Percentiles rank a stretch among this genome's conserved stretches.
Conservation (phyloP, 192 early-diverging fungal genomes). For the Coemansia sp. region DNA sequence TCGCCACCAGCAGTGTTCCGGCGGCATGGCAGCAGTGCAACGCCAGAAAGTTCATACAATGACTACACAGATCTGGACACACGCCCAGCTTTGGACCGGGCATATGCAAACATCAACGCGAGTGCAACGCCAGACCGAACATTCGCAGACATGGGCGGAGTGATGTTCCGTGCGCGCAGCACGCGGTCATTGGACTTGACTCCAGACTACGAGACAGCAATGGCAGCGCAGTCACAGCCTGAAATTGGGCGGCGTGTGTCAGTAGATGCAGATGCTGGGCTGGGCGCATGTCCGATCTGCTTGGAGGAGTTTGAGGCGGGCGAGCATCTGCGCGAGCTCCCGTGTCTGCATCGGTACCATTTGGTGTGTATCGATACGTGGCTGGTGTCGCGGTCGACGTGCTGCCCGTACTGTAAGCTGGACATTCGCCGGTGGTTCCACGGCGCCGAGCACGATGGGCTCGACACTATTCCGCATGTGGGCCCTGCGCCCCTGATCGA, state of each 20-base stretch:
- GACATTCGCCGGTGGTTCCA: slow-evolving; percentile 53
- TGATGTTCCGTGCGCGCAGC: slow-evolving; percentile 27
- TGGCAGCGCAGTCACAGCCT: slow-evolving; percentile 29
- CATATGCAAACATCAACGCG: neutral
- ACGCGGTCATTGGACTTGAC: slow-evolving; percentile 33
- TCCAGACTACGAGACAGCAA: slow-evolving; percentile 1
- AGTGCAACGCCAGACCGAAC: neutral
- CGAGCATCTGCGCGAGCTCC: slow-evolving; percentile 64
- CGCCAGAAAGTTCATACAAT: slow-evolving; percentile 7
- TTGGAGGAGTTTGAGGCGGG: slow-evolving; percentile 66
- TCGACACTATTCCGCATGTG: slow-evolving; percentile 13
- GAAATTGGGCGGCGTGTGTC: slow-evolving; percentile 27
- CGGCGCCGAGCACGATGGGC: slow-evolving; percentile 28
- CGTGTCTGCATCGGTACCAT: slow-evolving; percentile 69
- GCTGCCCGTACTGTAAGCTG: slow-evolving; percentile 56
- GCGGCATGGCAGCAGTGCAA: slow-evolving; percentile 23
- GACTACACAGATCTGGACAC: neutral
- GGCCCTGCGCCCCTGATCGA: slow-evolving; percentile 2
- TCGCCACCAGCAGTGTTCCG: slow-evolving; percentile 28
- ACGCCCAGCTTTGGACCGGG: neutral
- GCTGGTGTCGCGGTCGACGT: slow-evolving; percentile 56
- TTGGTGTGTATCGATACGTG: slow-evolving; percentile 65
- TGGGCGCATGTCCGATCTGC: slow-evolving; percentile 67
- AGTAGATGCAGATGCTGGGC: slow-evolving; percentile 21
- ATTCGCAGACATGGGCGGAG: slow-evolving; percentile 10